Conservation (phyloP, 1,139 yeast genomes). For the Geotrichum reessii region DNA sequence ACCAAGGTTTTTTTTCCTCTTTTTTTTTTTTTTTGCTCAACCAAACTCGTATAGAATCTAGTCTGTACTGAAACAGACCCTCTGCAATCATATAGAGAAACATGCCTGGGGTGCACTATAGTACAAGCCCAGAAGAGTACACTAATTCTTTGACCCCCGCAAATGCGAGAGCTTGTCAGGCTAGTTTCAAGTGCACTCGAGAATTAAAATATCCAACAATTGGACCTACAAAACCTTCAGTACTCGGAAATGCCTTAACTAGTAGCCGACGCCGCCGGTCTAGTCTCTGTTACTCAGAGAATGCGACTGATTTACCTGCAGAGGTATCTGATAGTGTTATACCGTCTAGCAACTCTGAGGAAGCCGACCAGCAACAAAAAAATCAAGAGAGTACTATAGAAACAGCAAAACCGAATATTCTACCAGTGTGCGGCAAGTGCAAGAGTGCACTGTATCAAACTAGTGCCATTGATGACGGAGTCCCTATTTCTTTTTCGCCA, state of each 20-base stretch:
- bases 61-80: not conserved
- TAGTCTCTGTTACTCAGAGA: slow-evolving; percentile 21
- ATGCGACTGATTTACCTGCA: slow-evolving; percentile 9
- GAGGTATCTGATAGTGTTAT: too few relatives aligned
- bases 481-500: not conserved
- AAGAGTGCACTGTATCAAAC: slow-evolving; percentile 1
- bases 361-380: not conserved
- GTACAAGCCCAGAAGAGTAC: not conserved
- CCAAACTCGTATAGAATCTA: slow-evolving; percentile 10
- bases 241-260: not conserved
- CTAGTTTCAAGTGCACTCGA: not conserved
- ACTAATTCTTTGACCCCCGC: not conserved
- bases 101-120: not conserved
- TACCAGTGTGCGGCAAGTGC: not conserved
- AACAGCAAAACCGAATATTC: not conserved
- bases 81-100: not conserved
- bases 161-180: not conserved
- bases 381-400: not conserved
- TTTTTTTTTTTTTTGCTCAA: not conserved
- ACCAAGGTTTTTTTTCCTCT: not conserved
- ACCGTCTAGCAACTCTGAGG: not conserved
- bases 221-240: not conserved
- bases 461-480: not conserved
- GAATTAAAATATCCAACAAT: not conserved
- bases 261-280: slow-evolving; percentile 19